These are phyloP conservation scores for Avena sativa DNA, from an alignment of 176 grass and related monocot genomes.

Conservation along the genomic window DNA sequence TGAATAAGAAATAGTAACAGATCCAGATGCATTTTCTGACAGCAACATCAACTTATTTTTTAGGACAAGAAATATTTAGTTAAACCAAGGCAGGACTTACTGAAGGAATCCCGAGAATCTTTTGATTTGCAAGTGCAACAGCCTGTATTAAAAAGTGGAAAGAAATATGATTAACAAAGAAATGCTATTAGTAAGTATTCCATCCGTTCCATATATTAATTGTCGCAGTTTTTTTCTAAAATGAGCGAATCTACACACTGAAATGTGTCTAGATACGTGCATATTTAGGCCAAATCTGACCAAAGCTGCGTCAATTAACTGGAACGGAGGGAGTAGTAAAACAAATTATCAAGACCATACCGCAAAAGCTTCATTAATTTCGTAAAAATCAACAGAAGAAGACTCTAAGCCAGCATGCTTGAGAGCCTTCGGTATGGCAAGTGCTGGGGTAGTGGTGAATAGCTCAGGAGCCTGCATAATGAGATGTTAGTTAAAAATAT, in stretches of 20 bases:
- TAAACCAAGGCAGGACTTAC: constrained; percentile 52
- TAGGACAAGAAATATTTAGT: neutral
- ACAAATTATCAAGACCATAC: constrained; percentile 39
- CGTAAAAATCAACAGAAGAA: constrained; percentile 91
- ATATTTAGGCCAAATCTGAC: no score
- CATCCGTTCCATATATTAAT: no score
- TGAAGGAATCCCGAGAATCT: constrained; percentile 81
- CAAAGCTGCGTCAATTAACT: no score
- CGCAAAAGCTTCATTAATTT: constrained; percentile 97
- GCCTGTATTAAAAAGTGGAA: constrained; percentile 50
- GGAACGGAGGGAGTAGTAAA: neutral
- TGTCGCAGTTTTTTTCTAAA: no score
- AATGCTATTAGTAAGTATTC: neutral
- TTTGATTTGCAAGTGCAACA: constrained; percentile 98
- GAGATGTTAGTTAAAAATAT: neutral
- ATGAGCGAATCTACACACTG: no score
- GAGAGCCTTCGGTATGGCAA: constrained; percentile 92
- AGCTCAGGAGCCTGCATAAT: constrained; percentile 77
- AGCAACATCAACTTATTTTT: neutral
- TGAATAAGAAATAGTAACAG: neutral
- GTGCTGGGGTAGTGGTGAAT: constrained; percentile 87
- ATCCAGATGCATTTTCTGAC: neutral
- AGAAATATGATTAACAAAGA: neutral
- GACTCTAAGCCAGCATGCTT: constrained; percentile 65
- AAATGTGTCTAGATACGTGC: no score